Conservation (phyloP, 176 grass and related monocot species). For the Musa schizocarpa region DNA sequence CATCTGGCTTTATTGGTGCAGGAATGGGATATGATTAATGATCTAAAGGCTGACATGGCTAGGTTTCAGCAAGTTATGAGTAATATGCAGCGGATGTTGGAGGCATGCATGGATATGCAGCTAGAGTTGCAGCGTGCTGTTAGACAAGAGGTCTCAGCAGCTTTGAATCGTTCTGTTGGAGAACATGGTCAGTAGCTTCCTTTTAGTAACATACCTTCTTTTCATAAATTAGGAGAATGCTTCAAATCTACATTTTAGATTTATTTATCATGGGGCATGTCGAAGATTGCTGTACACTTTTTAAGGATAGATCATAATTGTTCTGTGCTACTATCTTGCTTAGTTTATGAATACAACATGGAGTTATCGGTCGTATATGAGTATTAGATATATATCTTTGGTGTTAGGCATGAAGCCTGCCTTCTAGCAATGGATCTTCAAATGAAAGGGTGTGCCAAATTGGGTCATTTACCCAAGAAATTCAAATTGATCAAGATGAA, state of each 20-base stretch:
- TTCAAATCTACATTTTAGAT: no score
- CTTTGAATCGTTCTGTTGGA: conserved; percentile 45
- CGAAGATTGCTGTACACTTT: no score
- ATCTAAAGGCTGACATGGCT: conserved; percentile 61
- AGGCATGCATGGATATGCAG: conserved; percentile 94
- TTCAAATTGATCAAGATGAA: no score
- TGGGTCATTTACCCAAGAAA: not conserved
- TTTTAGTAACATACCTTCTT: not conserved
- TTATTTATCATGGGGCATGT: no score
- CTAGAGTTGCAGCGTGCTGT: conserved; percentile 74
- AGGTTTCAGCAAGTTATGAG: conserved; percentile 62
- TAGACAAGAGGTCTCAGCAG: conserved; percentile 70
- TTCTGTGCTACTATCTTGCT: not conserved
- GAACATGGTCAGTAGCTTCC: conserved; percentile 27
- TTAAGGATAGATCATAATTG: no score
- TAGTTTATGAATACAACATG: not conserved
- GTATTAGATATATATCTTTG: no score
- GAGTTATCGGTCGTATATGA: no score
- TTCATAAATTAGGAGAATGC: no score
- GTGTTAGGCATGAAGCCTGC: no score
- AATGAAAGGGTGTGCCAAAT: not conserved
- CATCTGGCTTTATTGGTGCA: conserved; percentile 16
- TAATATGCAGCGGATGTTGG: conserved; percentile 59
- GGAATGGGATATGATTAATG: conserved; percentile 73
- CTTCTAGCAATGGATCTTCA: no score